Base-by-base conservation (phyloP, 1,284 basidiomycete genomes). In the Psilocybe mexicana region DNA sequence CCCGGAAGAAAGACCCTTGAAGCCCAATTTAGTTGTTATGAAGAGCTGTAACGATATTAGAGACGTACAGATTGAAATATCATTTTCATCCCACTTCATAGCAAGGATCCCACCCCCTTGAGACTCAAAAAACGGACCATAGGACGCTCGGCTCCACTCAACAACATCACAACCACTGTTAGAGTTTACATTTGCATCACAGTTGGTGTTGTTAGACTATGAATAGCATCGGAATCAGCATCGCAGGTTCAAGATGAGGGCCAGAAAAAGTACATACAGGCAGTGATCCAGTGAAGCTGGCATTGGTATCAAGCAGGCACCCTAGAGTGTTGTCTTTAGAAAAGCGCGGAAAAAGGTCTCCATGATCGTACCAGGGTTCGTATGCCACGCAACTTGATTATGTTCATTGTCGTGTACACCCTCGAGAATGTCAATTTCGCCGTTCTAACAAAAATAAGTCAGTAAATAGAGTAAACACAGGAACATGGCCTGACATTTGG, bases 361-460 rank as follows among this genome's bases (percentile, higher is more conserved):
- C 8, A 44, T 43, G 35, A 23, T 23, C n/a, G 71, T 8, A 82
- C 84, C 81, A 58, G 79, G 73, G 33, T 70, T 76, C 7, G 86
- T 88, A 70, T 91, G 88, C 81, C 86, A 89, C 44, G 89, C 85
- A 44, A 90, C 82, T 70, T 91, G 88, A 65, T 92, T 92, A 64
- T 88, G 85, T 65, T 85, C 76, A 65, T 88, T 88, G 61, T 87
- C 85, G 65, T 91, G 87, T 3, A 91, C 88, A 6, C 88, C 87
- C 73, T 92, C 89, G 23, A 92, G 80, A 53, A 93, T 87, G 71
- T 93, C 91, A 40, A 93, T 90, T 73, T 93, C 90, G 5, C 90
- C 90, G 5, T 76, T 74, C 85, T 88, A 35, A 12, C 12, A 18
- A 56, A 42, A 50, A 52, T 45, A 38, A 23, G 45, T n/a, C 6